Percentiles rank a stretch among this genome's conserved stretches.
Conservation (phyloP, 768 basidiomycete genomes). For the Leccinum arenicola region DNA sequence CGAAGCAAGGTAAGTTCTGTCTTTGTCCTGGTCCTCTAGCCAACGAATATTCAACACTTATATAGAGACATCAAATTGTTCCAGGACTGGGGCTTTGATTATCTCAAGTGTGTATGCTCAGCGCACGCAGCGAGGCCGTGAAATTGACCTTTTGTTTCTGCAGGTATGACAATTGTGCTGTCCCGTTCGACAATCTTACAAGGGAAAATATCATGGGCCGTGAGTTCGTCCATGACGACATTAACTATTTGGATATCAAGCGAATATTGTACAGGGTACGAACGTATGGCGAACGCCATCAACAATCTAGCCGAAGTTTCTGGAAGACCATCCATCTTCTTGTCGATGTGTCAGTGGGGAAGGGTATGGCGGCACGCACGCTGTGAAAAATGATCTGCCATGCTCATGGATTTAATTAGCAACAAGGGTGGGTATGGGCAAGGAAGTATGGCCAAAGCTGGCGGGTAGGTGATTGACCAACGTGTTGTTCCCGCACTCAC, state of each 20-base stretch:
- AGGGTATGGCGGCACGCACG: constrained; percentile 37
- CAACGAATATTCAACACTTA: not conserved
- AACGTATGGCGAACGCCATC: constrained; percentile 61
- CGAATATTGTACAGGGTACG: constrained; percentile 42
- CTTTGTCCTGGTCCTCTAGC: not conserved
- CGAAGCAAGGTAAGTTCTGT: constrained; percentile 45
- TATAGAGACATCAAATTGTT: constrained; percentile 55
- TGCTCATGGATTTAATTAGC: constrained; percentile 32
- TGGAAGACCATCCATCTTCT: constrained; percentile 52
- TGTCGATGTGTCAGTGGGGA: constrained; percentile 70
- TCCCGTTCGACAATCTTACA: constrained; percentile 56
- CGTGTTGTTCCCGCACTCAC: not conserved
- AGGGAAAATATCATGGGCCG: constrained; percentile 55
- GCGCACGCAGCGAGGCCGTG: not conserved
- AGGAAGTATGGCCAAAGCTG: constrained; percentile 58
- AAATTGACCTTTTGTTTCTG: not conserved
- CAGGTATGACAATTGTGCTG: constrained; percentile 63
- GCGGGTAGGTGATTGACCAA: constrained; percentile 44
- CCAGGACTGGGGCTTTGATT: constrained; percentile 65
- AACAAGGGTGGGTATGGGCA: constrained; percentile 66
- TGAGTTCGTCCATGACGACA: constrained; percentile 26
- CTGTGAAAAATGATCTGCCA: not conserved
- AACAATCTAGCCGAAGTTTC: constrained; percentile 42
- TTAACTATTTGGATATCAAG: not conserved
- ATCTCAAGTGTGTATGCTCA: constrained; percentile 48